phyloP scores from a whole-genome alignment of 2,329 filamentous ascomycete species.

The Penicillium vulpinum region DNA sequence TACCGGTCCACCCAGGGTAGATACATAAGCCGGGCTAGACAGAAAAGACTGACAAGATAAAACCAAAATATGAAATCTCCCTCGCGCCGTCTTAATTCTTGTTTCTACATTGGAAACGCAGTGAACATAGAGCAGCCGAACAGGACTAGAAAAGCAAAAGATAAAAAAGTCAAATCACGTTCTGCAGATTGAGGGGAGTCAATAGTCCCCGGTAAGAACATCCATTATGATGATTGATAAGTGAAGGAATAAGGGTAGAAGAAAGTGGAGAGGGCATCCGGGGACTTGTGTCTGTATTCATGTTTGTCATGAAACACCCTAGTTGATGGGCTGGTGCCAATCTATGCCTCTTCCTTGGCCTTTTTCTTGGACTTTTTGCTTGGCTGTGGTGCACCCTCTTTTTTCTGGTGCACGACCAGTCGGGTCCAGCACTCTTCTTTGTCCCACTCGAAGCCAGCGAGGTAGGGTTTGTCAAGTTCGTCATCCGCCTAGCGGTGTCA shows the following conservation, averaged over 20 bases:
- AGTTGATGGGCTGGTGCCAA: neutral
- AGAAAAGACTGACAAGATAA: constrained; percentile 12
- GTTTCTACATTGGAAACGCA: constrained; percentile 29
- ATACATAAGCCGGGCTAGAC: constrained; percentile 5
- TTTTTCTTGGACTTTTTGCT: constrained; percentile 62
- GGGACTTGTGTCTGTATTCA: neutral
- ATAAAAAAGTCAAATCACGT: neutral
- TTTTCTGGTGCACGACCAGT: constrained; percentile 82
- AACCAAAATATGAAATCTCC: constrained; percentile 17
- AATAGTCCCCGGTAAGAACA: constrained; percentile 5
- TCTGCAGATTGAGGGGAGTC: constrained; percentile 6
- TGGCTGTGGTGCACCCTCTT: constrained; percentile 55
- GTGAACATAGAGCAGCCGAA: constrained; percentile 16
- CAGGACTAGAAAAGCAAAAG: neutral
- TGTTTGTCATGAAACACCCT: neutral
- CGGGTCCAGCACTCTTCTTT: constrained; percentile 87
- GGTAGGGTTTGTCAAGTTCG: constrained; percentile 81
- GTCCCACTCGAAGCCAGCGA: constrained; percentile 96
- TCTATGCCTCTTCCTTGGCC: constrained; percentile 35
- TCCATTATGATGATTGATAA: constrained; percentile 4
- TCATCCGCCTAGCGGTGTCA: constrained; percentile 71
- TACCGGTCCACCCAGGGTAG: constrained; percentile 7
- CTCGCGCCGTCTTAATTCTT: constrained; percentile 26
- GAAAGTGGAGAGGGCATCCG: neutral
- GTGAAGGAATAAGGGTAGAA: neutral